Percentiles rank a stretch among this genome's conserved stretches.
phyloP scores from a whole-genome alignment of 1,139 yeast genomes.

The Taphrina betulina region DNA sequence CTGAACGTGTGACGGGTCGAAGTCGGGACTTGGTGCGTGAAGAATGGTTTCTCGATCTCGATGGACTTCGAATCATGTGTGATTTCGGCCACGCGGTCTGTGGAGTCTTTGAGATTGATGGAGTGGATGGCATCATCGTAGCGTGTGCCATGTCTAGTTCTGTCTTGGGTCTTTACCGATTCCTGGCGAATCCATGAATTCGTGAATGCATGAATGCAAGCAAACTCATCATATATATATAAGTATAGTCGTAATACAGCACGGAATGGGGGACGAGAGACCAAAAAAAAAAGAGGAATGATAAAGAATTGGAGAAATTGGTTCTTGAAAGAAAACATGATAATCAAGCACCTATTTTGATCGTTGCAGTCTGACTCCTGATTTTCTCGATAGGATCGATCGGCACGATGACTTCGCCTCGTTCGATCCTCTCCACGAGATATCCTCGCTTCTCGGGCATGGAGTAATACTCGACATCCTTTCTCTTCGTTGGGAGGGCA shows the following conservation, averaged over 20 bases:
- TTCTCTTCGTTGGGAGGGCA: constrained; percentile 81
- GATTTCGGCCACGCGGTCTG: constrained; percentile 30
- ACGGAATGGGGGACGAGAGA: not conserved
- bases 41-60: constrained; percentile 30
- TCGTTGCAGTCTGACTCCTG: not conserved
- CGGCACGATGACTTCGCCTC: constrained; percentile 12
- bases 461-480: constrained; percentile 77
- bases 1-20: not conserved
- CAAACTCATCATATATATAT: no score
- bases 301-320: not conserved
- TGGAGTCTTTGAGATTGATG: constrained; percentile 26
- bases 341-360: not conserved
- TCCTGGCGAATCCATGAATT: constrained; percentile 24
- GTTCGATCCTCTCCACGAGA: constrained; percentile 45
- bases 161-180: constrained; percentile 20
- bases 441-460: constrained; percentile 74
- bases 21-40: constrained; percentile 6
- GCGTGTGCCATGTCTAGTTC: constrained; percentile 14
- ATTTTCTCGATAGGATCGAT: constrained; percentile 4
- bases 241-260: no score
- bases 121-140: constrained; percentile 18
- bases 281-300: not conserved
- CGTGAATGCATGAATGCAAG: no score
- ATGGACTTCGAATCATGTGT: constrained; percentile 18
- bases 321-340: not conserved